phyloP scores from a whole-genome alignment of 2,329 filamentous ascomycete genomes.

The Coleophoma eucalyptorum region DNA sequence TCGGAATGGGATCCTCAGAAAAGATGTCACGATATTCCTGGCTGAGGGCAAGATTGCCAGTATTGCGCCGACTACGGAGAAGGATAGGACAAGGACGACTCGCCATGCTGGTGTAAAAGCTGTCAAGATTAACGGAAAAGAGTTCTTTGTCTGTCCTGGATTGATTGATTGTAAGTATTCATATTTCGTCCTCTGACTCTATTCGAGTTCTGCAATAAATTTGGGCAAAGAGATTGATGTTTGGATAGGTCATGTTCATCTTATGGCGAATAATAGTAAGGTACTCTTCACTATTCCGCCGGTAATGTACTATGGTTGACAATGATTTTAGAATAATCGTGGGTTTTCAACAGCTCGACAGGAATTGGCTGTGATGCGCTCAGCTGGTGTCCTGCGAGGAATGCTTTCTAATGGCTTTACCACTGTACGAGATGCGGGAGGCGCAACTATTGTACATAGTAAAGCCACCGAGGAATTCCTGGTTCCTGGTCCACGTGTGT shows the following conservation, averaged over 20 bases:
- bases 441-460: constrained; percentile 50
- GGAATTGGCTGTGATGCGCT: neutral
- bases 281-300: neutral
- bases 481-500: constrained; percentile 49
- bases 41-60: neutral
- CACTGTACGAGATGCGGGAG: constrained; percentile 53
- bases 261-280: neutral
- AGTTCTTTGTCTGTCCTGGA: neutral
- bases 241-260: neutral
- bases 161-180: neutral
- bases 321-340: neutral
- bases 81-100: neutral
- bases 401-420: constrained; percentile 44
- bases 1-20: neutral
- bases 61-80: neutral
- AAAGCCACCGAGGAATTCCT: constrained; percentile 53
- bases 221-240: too few relatives aligned
- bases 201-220: neutral
- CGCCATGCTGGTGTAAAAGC: neutral
- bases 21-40: neutral
- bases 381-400: neutral
- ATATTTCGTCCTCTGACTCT: neutral
- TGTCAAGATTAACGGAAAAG: neutral
- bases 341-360: neutral
- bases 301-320: too few relatives aligned